Evolutionary conservation across 192 early-diverging fungal species (phyloP).

Genomic region (Coemansia sp.): DNA sequence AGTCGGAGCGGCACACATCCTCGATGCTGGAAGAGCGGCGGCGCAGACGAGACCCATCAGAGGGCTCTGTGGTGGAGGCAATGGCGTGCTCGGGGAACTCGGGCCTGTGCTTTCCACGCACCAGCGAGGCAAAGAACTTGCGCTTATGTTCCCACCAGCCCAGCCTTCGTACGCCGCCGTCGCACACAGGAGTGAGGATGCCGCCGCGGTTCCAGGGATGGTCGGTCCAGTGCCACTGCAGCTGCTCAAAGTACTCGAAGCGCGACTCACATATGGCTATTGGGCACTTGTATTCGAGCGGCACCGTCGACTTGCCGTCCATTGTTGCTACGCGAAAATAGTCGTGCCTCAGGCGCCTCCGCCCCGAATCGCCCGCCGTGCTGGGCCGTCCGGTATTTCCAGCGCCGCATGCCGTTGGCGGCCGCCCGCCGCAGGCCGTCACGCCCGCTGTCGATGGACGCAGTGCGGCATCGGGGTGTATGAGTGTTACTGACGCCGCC

Average conservation of each 20-base stretch:
- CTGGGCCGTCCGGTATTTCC: neutral
- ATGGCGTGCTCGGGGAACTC: slow-evolving; percentile 24
- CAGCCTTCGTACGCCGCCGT: slow-evolving; percentile 29
- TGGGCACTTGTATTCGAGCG: slow-evolving; percentile 16
- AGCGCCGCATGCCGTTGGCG: neutral
- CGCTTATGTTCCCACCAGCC: slow-evolving; percentile 45
- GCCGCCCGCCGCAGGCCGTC: neutral
- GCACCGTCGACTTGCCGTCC: slow-evolving; percentile 24
- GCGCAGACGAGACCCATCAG: neutral
- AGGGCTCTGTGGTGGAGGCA: neutral
- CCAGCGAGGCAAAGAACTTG: slow-evolving; percentile 35
- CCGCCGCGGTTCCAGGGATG: slow-evolving; percentile 45
- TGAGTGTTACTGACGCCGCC: neutral
- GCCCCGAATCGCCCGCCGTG: neutral
- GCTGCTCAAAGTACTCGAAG: slow-evolving; percentile 24
- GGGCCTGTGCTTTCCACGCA: slow-evolving; percentile 6
- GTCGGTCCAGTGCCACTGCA: slow-evolving; percentile 36
- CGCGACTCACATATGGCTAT: slow-evolving; percentile 17
- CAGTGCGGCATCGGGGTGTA: neutral
- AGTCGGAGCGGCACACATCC: slow-evolving; percentile 32
- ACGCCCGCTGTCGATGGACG: neutral
- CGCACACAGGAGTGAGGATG: slow-evolving; percentile 37
- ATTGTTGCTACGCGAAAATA: slow-evolving; percentile 39
- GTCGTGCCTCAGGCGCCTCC: slow-evolving; percentile 31
- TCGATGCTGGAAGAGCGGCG: slow-evolving; percentile 24